These are phyloP conservation scores for Pythium myriotylum DNA, from an alignment of 352 stramenopile species.

Conservation along the genomic window DNA sequence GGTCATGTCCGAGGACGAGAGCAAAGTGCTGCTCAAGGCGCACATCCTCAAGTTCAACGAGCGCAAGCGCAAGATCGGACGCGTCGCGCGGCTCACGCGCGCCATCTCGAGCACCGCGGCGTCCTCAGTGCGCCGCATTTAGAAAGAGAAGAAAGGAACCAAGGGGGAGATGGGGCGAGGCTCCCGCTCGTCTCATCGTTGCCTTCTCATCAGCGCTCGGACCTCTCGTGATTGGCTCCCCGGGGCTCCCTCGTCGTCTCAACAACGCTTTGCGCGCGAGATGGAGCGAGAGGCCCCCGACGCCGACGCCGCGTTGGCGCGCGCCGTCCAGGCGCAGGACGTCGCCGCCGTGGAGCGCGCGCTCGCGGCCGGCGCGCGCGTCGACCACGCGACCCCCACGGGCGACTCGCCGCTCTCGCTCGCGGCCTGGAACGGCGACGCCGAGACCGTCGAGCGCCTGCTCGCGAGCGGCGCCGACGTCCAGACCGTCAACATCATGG, in stretches of 20 bases:
- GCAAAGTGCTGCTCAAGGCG: slow-evolving; percentile 18
- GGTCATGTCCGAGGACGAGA: slow-evolving; percentile 27
- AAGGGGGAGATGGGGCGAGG: no score
- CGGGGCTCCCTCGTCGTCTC: no score
- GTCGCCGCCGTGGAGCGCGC: not conserved
- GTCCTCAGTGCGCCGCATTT: no score
- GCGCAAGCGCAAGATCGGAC: not conserved
- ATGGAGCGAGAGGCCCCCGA: no score
- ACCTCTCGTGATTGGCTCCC: no score
- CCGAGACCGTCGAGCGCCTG: not conserved
- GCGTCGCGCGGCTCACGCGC: no score
- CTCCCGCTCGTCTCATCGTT: no score
- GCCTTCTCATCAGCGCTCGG: no score
- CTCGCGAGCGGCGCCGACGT: not conserved
- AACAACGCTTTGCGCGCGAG: no score
- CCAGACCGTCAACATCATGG: not conserved
- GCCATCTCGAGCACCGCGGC: no score
- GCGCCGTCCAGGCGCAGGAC: not conserved
- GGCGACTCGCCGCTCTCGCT: not conserved
- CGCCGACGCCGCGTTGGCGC: not conserved
- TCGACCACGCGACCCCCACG: not conserved
- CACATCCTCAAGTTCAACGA: slow-evolving; percentile 22
- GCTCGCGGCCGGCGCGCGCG: not conserved
- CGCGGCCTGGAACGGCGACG: not conserved
- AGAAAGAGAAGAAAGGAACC: no score